Conservation (phyloP, 2,329 filamentous ascomycete genomes). For the Neophaeococcomyces aloes region DNA sequence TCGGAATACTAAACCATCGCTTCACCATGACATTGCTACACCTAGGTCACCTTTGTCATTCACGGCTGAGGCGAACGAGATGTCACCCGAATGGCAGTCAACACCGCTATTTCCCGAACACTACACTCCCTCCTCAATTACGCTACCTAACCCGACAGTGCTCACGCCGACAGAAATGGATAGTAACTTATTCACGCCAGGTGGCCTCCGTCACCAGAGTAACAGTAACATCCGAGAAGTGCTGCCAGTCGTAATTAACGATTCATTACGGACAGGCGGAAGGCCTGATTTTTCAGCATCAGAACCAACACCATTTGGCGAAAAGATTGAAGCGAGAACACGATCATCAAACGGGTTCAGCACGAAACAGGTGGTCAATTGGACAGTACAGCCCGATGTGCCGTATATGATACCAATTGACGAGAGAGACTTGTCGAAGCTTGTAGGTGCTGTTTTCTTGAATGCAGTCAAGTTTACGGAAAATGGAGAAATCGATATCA, state of each 20-base stretch:
- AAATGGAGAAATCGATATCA: conserved; percentile 48
- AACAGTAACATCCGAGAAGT: conserved; percentile 37
- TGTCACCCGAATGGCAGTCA: conserved; percentile 8
- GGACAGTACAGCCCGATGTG: conserved; percentile 38
- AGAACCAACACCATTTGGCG: conserved; percentile 34
- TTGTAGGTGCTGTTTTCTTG: conserved; percentile 52
- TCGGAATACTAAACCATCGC: conserved; percentile 24
- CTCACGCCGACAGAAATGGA: conserved; percentile 15
- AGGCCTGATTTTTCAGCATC: conserved; percentile 38
- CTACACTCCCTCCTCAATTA: conserved; percentile 11
- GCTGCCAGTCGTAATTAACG: conserved; percentile 37
- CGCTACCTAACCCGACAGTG: conserved; percentile 4
- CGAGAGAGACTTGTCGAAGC: conserved; percentile 52
- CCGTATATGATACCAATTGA: conserved; percentile 43
- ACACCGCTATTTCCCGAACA: conserved; percentile 11
- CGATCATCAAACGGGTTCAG: conserved; percentile 35
- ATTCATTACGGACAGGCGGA: conserved; percentile 38
- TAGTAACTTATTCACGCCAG: conserved; percentile 17
- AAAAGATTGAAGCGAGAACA: conserved; percentile 36
- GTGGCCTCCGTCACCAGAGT: conserved; percentile 33
- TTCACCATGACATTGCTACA: conserved; percentile 9
- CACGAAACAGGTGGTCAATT: conserved; percentile 36
- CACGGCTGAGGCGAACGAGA: conserved; percentile 8
- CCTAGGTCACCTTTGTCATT: conserved; percentile 26
- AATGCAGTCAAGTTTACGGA: conserved; percentile 66